A percentile compares a stretch with the other conserved stretches of the same genome.
These are phyloP conservation scores for Colletotrichum lentis DNA, from an alignment of 2,329 filamentous ascomycete genomes.

Conservation along the genomic window DNA sequence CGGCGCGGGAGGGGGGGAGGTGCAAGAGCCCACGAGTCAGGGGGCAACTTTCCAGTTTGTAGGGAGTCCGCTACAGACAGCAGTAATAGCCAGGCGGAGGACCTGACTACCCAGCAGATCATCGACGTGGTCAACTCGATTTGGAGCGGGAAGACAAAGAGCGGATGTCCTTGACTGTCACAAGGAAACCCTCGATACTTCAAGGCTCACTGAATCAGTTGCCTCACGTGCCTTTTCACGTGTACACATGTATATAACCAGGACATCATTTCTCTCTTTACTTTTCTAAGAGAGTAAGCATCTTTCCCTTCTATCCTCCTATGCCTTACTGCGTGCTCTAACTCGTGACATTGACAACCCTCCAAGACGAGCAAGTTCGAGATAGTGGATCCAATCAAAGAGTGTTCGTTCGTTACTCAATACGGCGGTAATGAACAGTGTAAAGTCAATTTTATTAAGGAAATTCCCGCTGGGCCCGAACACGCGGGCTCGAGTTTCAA, in stretches of 20 bases:
- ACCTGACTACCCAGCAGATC: slow-evolving; percentile 29
- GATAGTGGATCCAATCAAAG: not conserved
- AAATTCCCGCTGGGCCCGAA: not conserved
- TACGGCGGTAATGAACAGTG: not conserved
- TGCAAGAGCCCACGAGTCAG: not conserved
- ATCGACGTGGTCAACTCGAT: slow-evolving; percentile 32
- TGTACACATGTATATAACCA: too few species aligned
- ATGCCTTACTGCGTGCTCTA: too few species aligned
- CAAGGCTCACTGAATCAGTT: too few species aligned
- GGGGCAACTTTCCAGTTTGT: not conserved
- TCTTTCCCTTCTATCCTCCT: too few species aligned
- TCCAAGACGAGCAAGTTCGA: slow-evolving; percentile 12
- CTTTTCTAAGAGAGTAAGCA: too few species aligned
- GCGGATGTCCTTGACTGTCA: slow-evolving; percentile 35
- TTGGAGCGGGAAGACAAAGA: slow-evolving; percentile 34
- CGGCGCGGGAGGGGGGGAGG: not conserved
- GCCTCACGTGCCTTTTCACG: too few species aligned
- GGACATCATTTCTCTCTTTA: too few species aligned
- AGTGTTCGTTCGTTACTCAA: too few species aligned
- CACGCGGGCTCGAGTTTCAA: not conserved
- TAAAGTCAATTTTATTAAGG: not conserved
- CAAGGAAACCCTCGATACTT: too few species aligned
- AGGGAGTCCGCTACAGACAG: slow-evolving; percentile 12
- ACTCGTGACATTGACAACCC: too few species aligned
- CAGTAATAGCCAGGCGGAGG: slow-evolving; percentile 32